phyloP scores from a whole-genome alignment of 441 rosid genomes.

The Viola pubescens region DNA sequence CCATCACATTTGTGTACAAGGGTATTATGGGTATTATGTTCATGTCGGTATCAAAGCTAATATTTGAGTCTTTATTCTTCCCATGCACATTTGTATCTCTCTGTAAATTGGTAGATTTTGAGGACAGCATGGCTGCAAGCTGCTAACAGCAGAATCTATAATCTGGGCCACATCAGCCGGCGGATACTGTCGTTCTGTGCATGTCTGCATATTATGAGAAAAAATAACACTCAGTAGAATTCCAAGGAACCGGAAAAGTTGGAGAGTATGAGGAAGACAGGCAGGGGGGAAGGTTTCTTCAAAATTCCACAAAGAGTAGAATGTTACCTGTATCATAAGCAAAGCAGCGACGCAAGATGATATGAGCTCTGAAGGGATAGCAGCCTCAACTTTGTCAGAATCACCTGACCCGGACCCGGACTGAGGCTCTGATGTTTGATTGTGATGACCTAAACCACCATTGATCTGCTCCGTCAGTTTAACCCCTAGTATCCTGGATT shows the following conservation, averaged over 20 bases:
- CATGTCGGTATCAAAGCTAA: conserved; percentile 78
- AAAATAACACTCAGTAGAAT: background rate
- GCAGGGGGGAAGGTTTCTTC: background rate
- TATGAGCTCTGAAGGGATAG: conserved; percentile 67
- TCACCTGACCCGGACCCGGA: conserved; percentile 27
- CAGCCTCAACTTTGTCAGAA: conserved; percentile 34
- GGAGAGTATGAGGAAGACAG: background rate
- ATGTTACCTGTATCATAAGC: conserved; percentile 78
- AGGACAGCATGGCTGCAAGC: conserved; percentile 73
- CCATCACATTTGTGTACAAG: conserved; percentile 15
- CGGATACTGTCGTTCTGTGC: conserved; percentile 80
- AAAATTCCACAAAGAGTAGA: background rate
- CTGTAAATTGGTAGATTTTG: conserved; percentile 71
- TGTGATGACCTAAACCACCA: conserved; percentile 25
- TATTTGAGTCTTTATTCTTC: conserved; percentile 90
- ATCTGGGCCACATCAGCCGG: conserved; percentile 88
- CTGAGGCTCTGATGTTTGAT: conserved; percentile 28
- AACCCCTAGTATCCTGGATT: conserved; percentile 24
- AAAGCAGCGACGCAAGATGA: conserved; percentile 80
- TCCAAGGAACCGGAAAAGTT: background rate
- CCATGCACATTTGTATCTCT: conserved; percentile 94
- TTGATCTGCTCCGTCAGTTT: conserved; percentile 40
- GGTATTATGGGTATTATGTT: conserved; percentile 12
- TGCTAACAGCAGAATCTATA: conserved; percentile 69
- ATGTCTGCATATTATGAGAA: conserved; percentile 45